Evolutionary conservation across 2,329 filamentous ascomycete species (phyloP).

Genomic region (Epichloe amarillans): DNA sequence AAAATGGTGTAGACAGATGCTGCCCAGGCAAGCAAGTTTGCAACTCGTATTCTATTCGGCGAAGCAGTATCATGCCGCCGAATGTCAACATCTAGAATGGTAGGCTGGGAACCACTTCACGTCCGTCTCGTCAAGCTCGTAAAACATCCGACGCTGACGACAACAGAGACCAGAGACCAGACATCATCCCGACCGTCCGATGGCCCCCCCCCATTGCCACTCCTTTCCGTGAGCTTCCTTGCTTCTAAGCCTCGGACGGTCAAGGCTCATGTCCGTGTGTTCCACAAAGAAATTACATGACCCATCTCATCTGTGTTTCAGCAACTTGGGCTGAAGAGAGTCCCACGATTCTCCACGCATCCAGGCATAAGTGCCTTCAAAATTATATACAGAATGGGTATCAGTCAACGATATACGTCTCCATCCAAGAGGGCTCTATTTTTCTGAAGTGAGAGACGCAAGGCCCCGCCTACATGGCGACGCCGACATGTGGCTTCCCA

Average conservation of each 20-base stretch:
- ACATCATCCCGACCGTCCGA: neutral
- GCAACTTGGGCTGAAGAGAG: neutral
- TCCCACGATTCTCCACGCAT: neutral
- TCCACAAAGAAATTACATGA: neutral
- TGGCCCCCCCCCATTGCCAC: neutral
- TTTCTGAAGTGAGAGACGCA: neutral
- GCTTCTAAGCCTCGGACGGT: neutral
- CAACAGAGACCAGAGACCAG: too few relatives aligned
- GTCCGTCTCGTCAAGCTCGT: too few relatives aligned
- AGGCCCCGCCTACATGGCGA: constrained; percentile 14
- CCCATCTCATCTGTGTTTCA: neutral
- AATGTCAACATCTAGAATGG: too few relatives aligned
- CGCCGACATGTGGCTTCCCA: constrained; percentile 12
- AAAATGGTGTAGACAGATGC: too few relatives aligned
- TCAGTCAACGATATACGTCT: neutral
- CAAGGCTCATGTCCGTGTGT: neutral
- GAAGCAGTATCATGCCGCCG: too few relatives aligned
- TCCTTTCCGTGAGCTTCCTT: neutral
- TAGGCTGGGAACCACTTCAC: too few relatives aligned
- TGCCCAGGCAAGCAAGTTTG: too few relatives aligned
- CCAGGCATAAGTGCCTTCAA: neutral
- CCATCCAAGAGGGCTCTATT: neutral
- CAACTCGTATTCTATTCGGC: too few relatives aligned
- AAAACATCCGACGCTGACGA: too few relatives aligned
- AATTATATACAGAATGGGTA: neutral